A percentile compares a stretch with the other conserved stretches of the same genome.
These are phyloP conservation scores for Talaromyces sp. DNA, from an alignment of 2,329 filamentous ascomycete genomes.

Conservation along the genomic window DNA sequence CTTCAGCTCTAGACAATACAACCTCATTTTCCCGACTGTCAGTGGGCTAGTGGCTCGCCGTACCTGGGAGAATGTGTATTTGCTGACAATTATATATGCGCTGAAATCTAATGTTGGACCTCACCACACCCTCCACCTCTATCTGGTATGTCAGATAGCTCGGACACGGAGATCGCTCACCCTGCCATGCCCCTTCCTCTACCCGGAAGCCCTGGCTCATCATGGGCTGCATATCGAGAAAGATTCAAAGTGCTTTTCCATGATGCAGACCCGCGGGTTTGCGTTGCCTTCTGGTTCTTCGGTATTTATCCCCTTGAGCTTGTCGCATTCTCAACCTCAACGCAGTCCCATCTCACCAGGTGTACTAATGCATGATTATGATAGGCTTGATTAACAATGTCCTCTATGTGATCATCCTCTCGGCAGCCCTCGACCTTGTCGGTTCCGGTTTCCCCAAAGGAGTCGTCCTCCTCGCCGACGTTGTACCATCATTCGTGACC, in stretches of 20 bases:
- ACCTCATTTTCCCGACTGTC: neutral
- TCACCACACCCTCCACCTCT: neutral
- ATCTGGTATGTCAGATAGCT: conserved; percentile 5
- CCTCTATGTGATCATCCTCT: conserved; percentile 95
- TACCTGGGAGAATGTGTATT: neutral
- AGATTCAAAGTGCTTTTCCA: conserved; percentile 64
- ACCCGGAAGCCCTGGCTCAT: conserved; percentile 60
- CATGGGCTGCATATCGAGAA: conserved; percentile 71
- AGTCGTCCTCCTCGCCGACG: conserved; percentile 87
- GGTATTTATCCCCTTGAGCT: conserved; percentile 56
- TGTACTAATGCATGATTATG: neutral
- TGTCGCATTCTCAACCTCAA: neutral
- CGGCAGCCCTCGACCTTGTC: conserved; percentile 91
- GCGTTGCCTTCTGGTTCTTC: conserved; percentile 88
- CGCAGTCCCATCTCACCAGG: neutral
- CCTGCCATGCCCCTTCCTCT: conserved; percentile 48
- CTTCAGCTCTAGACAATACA: neutral
- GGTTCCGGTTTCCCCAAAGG: conserved; percentile 83
- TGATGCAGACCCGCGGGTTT: conserved; percentile 68
- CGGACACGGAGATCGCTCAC: conserved; percentile 24
- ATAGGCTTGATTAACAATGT: conserved; percentile 92
- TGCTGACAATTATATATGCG: neutral
- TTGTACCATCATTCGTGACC: conserved; percentile 81
- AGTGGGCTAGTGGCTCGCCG: neutral
- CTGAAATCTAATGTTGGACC: neutral